phyloP scores from a whole-genome alignment of 164 flowering plant species.

The Berberis vulgaris region DNA sequence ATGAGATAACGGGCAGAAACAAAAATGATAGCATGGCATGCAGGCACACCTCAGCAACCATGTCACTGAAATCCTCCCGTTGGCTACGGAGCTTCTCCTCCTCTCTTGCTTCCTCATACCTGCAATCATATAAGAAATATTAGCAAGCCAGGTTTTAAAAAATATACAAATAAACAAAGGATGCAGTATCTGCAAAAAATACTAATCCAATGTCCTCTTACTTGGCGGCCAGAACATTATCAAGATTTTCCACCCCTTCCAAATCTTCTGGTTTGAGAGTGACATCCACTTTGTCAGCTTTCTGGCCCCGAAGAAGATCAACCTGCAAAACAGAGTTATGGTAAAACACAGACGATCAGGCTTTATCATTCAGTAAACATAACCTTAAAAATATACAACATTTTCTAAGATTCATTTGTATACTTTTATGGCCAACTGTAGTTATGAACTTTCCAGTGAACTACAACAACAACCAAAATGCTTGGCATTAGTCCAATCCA shows the following conservation, averaged over 20 bases:
- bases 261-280: constrained; percentile 87
- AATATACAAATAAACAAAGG: too few relatives aligned
- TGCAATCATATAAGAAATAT: constrained; percentile 13
- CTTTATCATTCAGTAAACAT: neutral
- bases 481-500: too few relatives aligned
- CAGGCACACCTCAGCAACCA: constrained; percentile 88
- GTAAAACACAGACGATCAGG: neutral
- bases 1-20: neutral
- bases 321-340: constrained; percentile 41
- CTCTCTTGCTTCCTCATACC: constrained; percentile 97
- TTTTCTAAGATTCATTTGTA: neutral
- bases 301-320: constrained; percentile 94
- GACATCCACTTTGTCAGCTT: constrained; percentile 89
- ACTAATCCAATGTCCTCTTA: constrained; percentile 22
- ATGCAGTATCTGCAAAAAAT: neutral
- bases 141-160: neutral
- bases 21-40: neutral
- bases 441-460: too few relatives aligned
- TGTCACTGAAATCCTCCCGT: constrained; percentile 96
- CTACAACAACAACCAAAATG: neutral
- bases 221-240: constrained; percentile 89
- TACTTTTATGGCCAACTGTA: too few relatives aligned
- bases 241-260: constrained; percentile 45
- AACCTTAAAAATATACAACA: neutral
- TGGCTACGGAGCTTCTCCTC: constrained; percentile 82